phyloP scores from a whole-genome alignment of 805 yeast genomes.

The Nakazawaea populi region DNA sequence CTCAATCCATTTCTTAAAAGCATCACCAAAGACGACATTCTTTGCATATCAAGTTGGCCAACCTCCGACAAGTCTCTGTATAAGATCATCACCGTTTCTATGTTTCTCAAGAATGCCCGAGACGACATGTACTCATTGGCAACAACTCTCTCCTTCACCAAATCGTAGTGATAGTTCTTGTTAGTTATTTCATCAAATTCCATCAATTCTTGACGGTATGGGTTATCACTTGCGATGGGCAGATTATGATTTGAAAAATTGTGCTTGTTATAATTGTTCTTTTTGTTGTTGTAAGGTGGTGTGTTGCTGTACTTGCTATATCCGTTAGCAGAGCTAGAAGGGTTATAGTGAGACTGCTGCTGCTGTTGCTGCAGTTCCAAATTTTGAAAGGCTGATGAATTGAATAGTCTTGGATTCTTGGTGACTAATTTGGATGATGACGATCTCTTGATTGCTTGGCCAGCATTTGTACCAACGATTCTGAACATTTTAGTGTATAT shows the following conservation, averaged over 20 bases:
- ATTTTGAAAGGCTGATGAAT: constrained; percentile 8
- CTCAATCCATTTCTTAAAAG: constrained; percentile 50
- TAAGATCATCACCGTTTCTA: constrained; percentile 42
- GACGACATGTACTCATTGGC: constrained; percentile 21
- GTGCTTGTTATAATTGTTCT: constrained; percentile 14
- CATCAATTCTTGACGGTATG: constrained; percentile 42
- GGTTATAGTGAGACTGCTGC: constrained; percentile 1
- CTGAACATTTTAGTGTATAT: constrained; percentile 5
- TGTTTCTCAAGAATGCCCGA: constrained; percentile 46
- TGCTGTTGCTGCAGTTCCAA: constrained; percentile 11
- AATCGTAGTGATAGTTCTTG: constrained; percentile 28
- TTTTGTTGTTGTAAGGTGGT: constrained; percentile 12
- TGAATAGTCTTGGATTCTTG: constrained; percentile 6
- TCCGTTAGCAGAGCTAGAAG: constrained; percentile 11
- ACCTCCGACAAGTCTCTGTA: constrained; percentile 41
- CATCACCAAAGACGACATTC: constrained; percentile 45
- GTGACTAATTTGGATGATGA: constrained; percentile 9
- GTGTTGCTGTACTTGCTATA: constrained; percentile 14
- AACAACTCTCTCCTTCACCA: constrained; percentile 34
- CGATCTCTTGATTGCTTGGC: constrained; percentile 10
- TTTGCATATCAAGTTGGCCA: constrained; percentile 39
- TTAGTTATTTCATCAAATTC: constrained; percentile 47
- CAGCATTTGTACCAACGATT: constrained; percentile 10
- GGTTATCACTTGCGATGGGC: constrained; percentile 27
- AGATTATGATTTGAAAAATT: background rate